These are phyloP conservation scores for Colletotrichum cuscutae DNA, from an alignment of 2,329 filamentous ascomycete species.

Conservation along the genomic window DNA sequence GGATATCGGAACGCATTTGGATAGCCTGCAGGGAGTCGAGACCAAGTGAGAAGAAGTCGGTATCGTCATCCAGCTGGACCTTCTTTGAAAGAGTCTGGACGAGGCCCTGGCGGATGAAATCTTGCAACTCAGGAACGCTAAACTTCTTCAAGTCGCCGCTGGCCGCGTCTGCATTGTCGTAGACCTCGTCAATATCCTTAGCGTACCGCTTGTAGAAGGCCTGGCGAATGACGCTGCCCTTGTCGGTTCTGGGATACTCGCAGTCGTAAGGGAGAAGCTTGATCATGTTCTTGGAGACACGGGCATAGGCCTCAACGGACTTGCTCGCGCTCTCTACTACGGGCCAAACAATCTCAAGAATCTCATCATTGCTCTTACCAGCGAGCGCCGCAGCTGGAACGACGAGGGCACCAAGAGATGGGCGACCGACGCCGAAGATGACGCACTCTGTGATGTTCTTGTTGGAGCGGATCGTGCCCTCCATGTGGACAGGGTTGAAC, in stretches of 20 bases:
- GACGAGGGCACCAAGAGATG: conserved; percentile 67
- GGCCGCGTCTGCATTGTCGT: conserved; percentile 42
- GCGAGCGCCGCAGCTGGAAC: conserved; percentile 47
- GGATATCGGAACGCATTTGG: conserved; percentile 62
- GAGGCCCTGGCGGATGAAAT: conserved; percentile 46
- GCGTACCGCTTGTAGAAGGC: conserved; percentile 34
- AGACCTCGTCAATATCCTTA: conserved; percentile 39
- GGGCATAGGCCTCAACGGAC: conserved; percentile 44
- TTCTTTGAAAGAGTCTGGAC: conserved; percentile 39
- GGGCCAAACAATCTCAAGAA: conserved; percentile 47
- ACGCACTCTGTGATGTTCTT: conserved; percentile 62
- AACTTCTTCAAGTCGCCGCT: conserved; percentile 35
- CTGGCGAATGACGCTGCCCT: conserved; percentile 45
- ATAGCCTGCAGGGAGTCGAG: conserved; percentile 70
- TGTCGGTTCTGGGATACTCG: conserved; percentile 53
- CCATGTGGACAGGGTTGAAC: conserved; percentile 72
- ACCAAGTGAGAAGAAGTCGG: conserved; percentile 68
- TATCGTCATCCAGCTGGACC: conserved; percentile 46
- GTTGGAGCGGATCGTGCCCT: conserved; percentile 60
- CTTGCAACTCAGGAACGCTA: conserved; percentile 43
- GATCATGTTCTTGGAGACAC: conserved; percentile 60
- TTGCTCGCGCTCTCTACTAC: conserved; percentile 45
- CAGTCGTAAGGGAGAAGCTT: conserved; percentile 54
- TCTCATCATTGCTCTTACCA: conserved; percentile 38
- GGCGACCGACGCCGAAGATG: conserved; percentile 68